Evolutionary conservation across 371 early-diverging fungal genomes (phyloP).

Genomic region (Phascolomyces articulosus): DNA sequence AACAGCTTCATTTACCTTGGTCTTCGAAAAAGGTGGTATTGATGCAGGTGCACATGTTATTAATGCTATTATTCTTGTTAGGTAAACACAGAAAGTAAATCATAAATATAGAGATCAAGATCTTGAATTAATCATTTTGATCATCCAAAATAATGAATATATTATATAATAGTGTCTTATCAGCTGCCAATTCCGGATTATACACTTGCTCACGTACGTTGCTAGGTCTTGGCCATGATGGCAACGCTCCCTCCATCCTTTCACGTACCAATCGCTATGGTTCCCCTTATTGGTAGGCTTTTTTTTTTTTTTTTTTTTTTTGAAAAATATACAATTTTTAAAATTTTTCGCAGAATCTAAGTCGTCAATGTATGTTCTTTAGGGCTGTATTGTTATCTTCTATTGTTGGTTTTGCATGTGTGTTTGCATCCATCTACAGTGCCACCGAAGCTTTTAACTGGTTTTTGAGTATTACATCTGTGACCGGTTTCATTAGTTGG

Average conservation of each 20-base stretch:
- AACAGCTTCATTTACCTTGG: constrained; percentile 67
- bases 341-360: neutral
- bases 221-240: constrained; percentile 61
- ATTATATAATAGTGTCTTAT: constrained; percentile 47
- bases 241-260: constrained; percentile 59
- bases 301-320: neutral
- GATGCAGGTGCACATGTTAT: constrained; percentile 64
- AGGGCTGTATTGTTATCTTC: constrained; percentile 54
- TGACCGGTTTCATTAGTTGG: constrained; percentile 79
- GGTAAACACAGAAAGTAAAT: no score
- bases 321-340: neutral
- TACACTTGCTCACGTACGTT: constrained; percentile 68
- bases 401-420: constrained; percentile 52
- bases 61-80: constrained; percentile 71
- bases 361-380: no score
- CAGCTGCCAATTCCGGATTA: constrained; percentile 70
- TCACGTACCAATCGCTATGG: constrained; percentile 49
- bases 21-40: constrained; percentile 68
- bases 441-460: constrained; percentile 62
- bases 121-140: no score
- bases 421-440: constrained; percentile 50
- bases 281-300: constrained; percentile 46
- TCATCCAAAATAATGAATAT: no score
- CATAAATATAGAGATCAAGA: no score
- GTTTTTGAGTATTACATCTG: constrained; percentile 68